Percentiles rank a stretch among this genome's conserved stretches.
Evolutionary conservation across 768 basidiomycete species (phyloP).

Genomic region (Calvatia gigantea): DNA sequence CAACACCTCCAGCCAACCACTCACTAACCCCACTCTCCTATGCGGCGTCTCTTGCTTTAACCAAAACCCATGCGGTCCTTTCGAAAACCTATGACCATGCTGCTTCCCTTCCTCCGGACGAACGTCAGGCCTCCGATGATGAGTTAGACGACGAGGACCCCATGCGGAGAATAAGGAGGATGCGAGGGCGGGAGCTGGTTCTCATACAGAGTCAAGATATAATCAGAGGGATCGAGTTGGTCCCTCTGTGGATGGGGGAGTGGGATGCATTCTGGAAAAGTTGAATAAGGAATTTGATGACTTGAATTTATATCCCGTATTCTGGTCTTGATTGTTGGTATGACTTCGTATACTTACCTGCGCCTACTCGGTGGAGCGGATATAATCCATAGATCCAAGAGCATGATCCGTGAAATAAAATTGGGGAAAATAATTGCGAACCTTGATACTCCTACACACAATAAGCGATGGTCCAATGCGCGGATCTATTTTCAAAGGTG

Average conservation of each 20-base stretch:
- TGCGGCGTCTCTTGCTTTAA: constrained; percentile 67
- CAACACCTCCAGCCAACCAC: constrained; percentile 10
- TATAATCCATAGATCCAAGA: too few relatives aligned
- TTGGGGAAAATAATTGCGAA: constrained; percentile 1
- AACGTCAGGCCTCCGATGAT: constrained; percentile 66
- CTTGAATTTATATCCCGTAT: background rate
- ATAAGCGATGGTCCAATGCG: background rate
- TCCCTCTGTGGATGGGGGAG: constrained; percentile 31
- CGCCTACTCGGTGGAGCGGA: too few relatives aligned
- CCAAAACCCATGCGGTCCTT: constrained; percentile 74
- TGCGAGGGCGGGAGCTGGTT: constrained; percentile 83
- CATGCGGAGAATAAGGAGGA: constrained; percentile 62
- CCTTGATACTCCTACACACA: constrained; percentile 1
- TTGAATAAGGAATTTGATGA: background rate
- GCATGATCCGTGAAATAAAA: too few relatives aligned
- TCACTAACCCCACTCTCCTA: constrained; percentile 39
- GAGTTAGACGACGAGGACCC: constrained; percentile 69
- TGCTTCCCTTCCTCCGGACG: constrained; percentile 52
- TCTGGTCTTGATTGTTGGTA: background rate
- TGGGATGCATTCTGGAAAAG: constrained; percentile 47
- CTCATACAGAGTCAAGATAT: constrained; percentile 77
- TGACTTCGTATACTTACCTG: too few relatives aligned
- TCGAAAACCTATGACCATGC: constrained; percentile 57
- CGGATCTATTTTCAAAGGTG: background rate
- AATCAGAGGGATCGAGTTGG: constrained; percentile 44